Conservation (phyloP, 495 filamentous ascomycete genomes). For the Neurospora sp. region DNA sequence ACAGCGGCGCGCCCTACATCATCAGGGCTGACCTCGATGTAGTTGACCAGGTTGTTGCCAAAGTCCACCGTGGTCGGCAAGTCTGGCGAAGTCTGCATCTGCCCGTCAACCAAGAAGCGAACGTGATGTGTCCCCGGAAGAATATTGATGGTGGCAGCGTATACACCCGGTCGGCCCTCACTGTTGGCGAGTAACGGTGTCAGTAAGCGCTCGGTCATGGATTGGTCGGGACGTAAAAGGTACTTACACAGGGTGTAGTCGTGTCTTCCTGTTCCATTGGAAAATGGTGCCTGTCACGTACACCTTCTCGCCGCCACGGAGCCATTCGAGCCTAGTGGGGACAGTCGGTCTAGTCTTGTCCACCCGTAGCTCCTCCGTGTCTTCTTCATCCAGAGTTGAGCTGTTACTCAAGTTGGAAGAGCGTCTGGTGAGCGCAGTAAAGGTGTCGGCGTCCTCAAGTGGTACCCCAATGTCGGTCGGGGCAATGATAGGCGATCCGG, state of each 20-base stretch:
- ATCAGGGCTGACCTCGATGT: slow-evolving; percentile 83
- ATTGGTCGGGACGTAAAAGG: background rate
- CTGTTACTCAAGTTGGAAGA: slow-evolving; percentile 52
- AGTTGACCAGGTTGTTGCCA: slow-evolving; percentile 94
- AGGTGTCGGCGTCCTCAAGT: slow-evolving; percentile 35
- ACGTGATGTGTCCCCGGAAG: slow-evolving; percentile 92
- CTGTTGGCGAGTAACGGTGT: slow-evolving; percentile 20
- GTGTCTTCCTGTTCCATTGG: slow-evolving; percentile 86
- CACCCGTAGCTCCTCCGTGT: slow-evolving; percentile 64
- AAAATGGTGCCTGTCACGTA: slow-evolving; percentile 97
- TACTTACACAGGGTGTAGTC: slow-evolving; percentile 72
- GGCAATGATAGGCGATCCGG: slow-evolving; percentile 74
- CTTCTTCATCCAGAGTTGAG: slow-evolving; percentile 69
- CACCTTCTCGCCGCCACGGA: slow-evolving; percentile 66
- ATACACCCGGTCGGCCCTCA: slow-evolving; percentile 45
- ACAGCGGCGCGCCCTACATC: slow-evolving; percentile 29
- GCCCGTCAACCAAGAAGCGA: slow-evolving; percentile 88
- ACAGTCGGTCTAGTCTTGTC: slow-evolving; percentile 56
- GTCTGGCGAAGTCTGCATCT: slow-evolving; percentile 77
- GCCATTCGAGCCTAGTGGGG: slow-evolving; percentile 78
- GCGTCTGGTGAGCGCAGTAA: slow-evolving; percentile 40
- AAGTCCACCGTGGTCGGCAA: slow-evolving; percentile 94
- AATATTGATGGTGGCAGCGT: slow-evolving; percentile 67
- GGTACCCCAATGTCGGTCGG: slow-evolving; percentile 48
- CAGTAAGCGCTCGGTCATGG: slow-evolving; percentile 1